A percentile compares a stretch with the other conserved stretches of the same genome.
Conservation (phyloP, 2,329 filamentous ascomycete genomes). For the Teratosphaeria epicoccoides region DNA sequence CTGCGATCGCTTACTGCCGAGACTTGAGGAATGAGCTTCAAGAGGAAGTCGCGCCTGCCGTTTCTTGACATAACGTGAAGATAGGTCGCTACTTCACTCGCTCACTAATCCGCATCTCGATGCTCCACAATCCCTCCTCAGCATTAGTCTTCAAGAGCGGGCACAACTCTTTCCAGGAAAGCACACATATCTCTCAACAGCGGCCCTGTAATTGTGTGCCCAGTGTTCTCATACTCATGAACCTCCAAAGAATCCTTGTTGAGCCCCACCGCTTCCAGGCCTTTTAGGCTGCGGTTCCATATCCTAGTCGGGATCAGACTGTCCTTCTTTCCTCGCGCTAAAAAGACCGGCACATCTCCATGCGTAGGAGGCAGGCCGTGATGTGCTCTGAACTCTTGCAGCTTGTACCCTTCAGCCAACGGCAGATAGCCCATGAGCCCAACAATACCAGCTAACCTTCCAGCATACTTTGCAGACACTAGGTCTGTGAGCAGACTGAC, state of each 20-base stretch:
- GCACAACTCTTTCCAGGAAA: conserved; percentile 33
- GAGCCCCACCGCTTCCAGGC: conserved; percentile 30
- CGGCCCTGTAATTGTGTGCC: conserved; percentile 33
- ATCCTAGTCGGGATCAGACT: conserved; percentile 37
- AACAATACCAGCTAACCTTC: conserved; percentile 32
- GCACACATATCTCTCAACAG: conserved; percentile 38
- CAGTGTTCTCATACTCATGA: conserved; percentile 40
- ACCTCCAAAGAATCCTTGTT: conserved; percentile 29
- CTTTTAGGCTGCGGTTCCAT: conserved; percentile 33
- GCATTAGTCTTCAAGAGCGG: conserved; percentile 24
- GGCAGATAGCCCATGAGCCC: conserved; percentile 41
- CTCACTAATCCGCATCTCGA: neutral
- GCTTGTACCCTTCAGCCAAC: conserved; percentile 14
- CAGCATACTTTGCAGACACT: conserved; percentile 29
- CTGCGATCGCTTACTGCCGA: neutral
- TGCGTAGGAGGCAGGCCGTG: conserved; percentile 26
- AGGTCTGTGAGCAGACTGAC: conserved; percentile 35
- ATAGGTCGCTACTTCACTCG: neutral
- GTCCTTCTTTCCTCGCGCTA: conserved; percentile 39
- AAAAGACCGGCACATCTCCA: conserved; percentile 33
- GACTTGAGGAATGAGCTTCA: neutral
- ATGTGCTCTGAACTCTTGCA: conserved; percentile 30
- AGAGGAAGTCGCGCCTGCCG: neutral
- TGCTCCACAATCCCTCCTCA: neutral
- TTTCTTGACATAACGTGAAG: neutral